These are phyloP conservation scores for Fusarium bulbicola DNA, from an alignment of 2,329 filamentous ascomycete species.

Conservation along the genomic window DNA sequence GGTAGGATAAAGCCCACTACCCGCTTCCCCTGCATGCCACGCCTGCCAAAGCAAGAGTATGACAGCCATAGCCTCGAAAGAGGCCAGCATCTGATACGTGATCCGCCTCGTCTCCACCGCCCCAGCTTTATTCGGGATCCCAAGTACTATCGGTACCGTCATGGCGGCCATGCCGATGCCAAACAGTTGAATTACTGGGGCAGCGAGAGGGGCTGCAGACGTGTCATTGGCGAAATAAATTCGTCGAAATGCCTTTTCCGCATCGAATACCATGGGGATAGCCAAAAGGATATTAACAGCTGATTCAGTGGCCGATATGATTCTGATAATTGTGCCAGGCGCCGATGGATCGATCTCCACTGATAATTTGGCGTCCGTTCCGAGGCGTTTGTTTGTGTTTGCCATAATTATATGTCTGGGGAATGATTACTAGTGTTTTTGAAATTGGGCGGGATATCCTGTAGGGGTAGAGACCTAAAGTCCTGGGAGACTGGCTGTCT, in stretches of 20 bases:
- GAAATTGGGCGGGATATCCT: accelerated
- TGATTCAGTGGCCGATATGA: background rate
- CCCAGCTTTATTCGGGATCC: background rate
- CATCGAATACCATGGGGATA: background rate
- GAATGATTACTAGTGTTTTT: background rate
- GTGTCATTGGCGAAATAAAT: background rate
- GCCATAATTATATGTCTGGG: background rate
- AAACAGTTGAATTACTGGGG: background rate
- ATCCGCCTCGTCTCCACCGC: background rate
- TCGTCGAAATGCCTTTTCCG: background rate
- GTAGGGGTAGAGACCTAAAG: no score
- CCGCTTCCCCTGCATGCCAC: background rate
- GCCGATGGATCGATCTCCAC: background rate
- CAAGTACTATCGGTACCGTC: background rate
- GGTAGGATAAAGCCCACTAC: background rate
- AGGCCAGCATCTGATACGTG: background rate
- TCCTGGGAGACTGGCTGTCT: background rate
- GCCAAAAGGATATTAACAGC: background rate
- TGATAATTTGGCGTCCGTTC: background rate
- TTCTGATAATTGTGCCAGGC: background rate
- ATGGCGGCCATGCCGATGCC: background rate
- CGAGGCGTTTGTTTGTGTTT: background rate
- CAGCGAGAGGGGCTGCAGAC: background rate
- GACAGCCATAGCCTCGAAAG: background rate
- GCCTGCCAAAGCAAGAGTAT: background rate